Base-by-base conservation (phyloP, 192 early-diverging fungal species). In the Chytriomyces sp. region DNA sequence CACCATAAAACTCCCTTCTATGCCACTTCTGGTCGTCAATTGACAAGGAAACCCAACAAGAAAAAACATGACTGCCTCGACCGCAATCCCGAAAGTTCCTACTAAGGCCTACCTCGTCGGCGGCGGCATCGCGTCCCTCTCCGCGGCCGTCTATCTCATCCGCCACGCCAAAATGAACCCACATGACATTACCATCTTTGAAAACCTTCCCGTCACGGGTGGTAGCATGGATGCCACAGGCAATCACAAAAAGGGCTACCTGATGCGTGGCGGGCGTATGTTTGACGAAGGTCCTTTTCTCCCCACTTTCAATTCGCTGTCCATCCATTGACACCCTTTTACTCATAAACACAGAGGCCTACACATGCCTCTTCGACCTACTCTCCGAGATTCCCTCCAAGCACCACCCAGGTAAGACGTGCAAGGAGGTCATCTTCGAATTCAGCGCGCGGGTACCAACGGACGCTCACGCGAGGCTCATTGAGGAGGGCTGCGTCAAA, bases 111-210 rank as follows among this genome's bases (percentile, higher is more conserved):
- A 77, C 44, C 53, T 78, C 10, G 54, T 78, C 52, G 77, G 77
- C n/a, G 76, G 75, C 32, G 77, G 77, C 25, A 78, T 78, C 31
- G 77, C 75, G 7, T 63, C 66, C 28, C 69, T 78, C 19, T 54
- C 75, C n/a, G 26, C 32, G 25, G 77, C 77, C 52, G 28, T 60
- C 19, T 78, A 78, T 55, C 67, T 78, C n/a, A 78, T 78, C 61
- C 53, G 64, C 26, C 53, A 75, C n/a, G 77, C 44, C 14, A 60
- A 70, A 26, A 59, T 78, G 38, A 34, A 54, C 12, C 55, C 57
- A n/a, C 5, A 60, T 19, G 59, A 78, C 44, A 78, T 78, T 41
- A 55, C 52, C 52, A 72, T 78, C 36, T 70, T 72, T 32, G 77
- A 78, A 40, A 63, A 69, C 22, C 66, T 77, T 14, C 7, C 38